Percentiles rank a stretch among this genome's conserved stretches.
These are phyloP conservation scores for Phaeosphaeriaceae sp. DNA, from an alignment of 2,329 filamentous ascomycete species.

Conservation along the genomic window DNA sequence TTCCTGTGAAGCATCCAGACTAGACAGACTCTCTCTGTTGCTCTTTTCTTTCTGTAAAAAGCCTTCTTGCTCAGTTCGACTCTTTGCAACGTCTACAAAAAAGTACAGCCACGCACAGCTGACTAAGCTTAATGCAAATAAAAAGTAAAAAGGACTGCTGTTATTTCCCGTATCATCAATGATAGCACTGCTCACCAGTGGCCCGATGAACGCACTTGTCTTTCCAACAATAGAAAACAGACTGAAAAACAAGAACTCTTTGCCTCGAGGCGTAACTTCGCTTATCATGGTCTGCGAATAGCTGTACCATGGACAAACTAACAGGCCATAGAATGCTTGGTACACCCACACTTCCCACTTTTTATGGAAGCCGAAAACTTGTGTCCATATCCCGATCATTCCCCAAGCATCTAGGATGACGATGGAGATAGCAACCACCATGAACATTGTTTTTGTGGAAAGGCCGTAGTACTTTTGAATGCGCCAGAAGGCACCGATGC, in stretches of 20 bases:
- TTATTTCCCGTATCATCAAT: conserved; percentile 67
- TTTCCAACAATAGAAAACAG: conserved; percentile 73
- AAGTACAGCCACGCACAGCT: conserved; percentile 30
- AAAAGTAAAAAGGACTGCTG: conserved; percentile 70
- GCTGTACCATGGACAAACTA: conserved; percentile 73
- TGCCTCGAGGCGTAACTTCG: conserved; percentile 70
- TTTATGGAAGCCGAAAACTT: conserved; percentile 60
- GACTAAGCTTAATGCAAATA: conserved; percentile 46
- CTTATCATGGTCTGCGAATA: conserved; percentile 75
- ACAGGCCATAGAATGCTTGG: conserved; percentile 66
- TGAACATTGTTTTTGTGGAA: conserved; percentile 73
- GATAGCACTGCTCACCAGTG: conserved; percentile 71
- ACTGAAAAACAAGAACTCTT: conserved; percentile 74
- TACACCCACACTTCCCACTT: conserved; percentile 60
- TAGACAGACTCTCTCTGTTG: conserved; percentile 1
- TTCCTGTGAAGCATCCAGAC: not conserved
- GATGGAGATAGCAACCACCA: conserved; percentile 66
- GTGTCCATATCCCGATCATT: conserved; percentile 65
- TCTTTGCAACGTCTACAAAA: conserved; percentile 33
- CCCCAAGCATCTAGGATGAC: conserved; percentile 66
- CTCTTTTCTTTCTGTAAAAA: conserved; percentile 33
- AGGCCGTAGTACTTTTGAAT: conserved; percentile 66
- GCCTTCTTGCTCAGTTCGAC: conserved; percentile 29
- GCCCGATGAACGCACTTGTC: conserved; percentile 71
- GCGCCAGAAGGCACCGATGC: conserved; percentile 67